phyloP scores from a whole-genome alignment of 805 yeast genomes.

The Yarrowia keelungensis region DNA sequence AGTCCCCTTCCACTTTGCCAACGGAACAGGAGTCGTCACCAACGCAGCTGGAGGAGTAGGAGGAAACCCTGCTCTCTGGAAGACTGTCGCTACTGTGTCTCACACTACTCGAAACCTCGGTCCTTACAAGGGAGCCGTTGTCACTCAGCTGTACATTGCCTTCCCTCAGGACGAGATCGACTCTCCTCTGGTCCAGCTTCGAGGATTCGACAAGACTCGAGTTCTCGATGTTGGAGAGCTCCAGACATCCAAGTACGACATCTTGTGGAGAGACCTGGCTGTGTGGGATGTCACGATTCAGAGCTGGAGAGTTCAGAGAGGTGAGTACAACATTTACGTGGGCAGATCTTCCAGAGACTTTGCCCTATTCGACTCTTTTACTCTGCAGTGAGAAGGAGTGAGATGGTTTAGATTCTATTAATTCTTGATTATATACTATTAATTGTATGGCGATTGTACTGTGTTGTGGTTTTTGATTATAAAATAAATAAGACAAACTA shows the following conservation, averaged over 20 bases:
- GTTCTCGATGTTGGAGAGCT: constrained; percentile 55
- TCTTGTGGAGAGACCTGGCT: constrained; percentile 61
- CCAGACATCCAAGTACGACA: constrained; percentile 50
- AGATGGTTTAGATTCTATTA: background rate
- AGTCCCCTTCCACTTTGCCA: constrained; percentile 5
- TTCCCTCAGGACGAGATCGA: constrained; percentile 52
- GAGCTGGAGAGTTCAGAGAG: constrained; percentile 66
- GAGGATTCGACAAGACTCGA: constrained; percentile 65
- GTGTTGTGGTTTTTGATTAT: too few relatives aligned
- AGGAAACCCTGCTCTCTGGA: constrained; percentile 68
- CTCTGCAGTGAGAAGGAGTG: background rate
- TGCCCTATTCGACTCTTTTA: constrained; percentile 12
- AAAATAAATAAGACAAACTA: too few relatives aligned
- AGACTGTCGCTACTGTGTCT: constrained; percentile 55
- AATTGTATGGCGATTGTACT: too few relatives aligned
- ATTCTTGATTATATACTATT: too few relatives aligned
- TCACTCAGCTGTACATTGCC: constrained; percentile 61
- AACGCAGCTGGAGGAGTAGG: constrained; percentile 57
- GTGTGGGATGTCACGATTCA: constrained; percentile 63
- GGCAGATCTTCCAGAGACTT: constrained; percentile 50
- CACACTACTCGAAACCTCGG: constrained; percentile 60
- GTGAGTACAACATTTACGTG: constrained; percentile 60
- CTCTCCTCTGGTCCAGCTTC: constrained; percentile 60
- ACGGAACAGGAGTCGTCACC: constrained; percentile 45
- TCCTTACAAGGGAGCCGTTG: constrained; percentile 56